These are phyloP conservation scores for Paramecium biaurelia DNA, from an alignment of 73 alveolate species.

Conservation along the genomic window DNA sequence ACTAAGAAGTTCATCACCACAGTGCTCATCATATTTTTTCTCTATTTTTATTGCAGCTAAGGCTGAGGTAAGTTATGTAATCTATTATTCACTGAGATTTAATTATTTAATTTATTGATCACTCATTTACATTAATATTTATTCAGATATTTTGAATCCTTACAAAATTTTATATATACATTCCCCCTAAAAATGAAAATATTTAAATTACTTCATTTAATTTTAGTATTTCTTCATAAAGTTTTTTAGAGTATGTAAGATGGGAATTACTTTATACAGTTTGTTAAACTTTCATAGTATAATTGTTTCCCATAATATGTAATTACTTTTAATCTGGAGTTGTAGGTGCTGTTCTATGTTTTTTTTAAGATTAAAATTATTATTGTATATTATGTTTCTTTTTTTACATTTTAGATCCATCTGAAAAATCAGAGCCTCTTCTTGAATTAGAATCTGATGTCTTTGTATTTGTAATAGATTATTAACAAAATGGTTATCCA, in stretches of 20 bases:
- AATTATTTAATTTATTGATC: neutral
- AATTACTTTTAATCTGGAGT: neutral
- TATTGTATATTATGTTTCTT: neutral
- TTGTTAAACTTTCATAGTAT: neutral
- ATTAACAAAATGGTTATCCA: conserved; percentile 8
- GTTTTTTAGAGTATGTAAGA: neutral
- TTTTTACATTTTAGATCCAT: neutral
- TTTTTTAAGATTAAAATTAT: neutral
- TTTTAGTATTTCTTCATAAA: neutral
- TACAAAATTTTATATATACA: neutral
- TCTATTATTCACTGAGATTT: neutral
- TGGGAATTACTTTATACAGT: neutral
- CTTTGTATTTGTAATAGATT: neutral
- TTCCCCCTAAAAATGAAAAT: neutral
- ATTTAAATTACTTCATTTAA: neutral
- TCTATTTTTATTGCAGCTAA: neutral
- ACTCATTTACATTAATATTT: neutral
- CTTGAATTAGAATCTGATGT: conserved; percentile 8
- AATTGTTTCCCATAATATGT: neutral
- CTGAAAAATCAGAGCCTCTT: neutral
- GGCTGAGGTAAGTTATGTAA: neutral
- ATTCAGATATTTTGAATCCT: neutral
- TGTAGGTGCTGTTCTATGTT: conserved; percentile 23
- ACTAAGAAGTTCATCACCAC: neutral
- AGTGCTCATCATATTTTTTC: neutral